Evolutionary conservation across 2,329 filamentous ascomycete species (phyloP).

Genomic region (Clarireedia hainanense): DNA sequence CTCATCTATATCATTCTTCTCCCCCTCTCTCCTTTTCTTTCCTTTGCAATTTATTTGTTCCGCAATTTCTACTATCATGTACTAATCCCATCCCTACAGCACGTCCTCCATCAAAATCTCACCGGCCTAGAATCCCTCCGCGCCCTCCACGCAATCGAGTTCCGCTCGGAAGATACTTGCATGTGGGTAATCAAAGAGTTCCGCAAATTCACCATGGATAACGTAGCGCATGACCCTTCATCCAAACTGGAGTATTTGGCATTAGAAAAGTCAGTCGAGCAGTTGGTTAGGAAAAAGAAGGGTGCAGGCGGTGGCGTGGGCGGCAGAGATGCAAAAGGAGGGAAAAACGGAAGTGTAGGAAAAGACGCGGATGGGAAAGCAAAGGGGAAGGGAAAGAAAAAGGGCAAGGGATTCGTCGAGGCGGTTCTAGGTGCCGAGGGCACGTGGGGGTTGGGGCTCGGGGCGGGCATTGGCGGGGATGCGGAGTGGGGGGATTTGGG

Average conservation of each 20-base stretch:
- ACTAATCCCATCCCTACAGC: constrained; percentile 33
- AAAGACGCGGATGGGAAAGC: constrained; percentile 22
- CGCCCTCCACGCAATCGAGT: constrained; percentile 47
- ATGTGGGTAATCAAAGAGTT: constrained; percentile 49
- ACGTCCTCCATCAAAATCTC: constrained; percentile 49
- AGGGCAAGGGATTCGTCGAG: constrained; percentile 16
- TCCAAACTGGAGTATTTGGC: constrained; percentile 52
- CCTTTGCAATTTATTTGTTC: background rate
- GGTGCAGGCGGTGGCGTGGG: too few species aligned
- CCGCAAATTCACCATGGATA: constrained; percentile 51
- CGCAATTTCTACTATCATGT: too few species aligned
- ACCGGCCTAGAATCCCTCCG: constrained; percentile 40
- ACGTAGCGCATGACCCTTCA: constrained; percentile 45
- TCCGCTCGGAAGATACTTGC: constrained; percentile 48
- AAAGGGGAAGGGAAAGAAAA: constrained; percentile 26
- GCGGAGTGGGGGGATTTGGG: constrained; percentile 28
- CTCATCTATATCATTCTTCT: background rate
- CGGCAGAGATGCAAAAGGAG: background rate
- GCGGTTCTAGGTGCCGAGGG: background rate
- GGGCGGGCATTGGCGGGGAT: background rate
- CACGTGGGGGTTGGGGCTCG: background rate
- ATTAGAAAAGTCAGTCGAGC: constrained; percentile 42
- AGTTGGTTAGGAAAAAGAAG: constrained; percentile 27
- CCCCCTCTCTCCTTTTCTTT: background rate
- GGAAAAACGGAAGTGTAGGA: constrained; percentile 16